These are phyloP conservation scores for Cercospora sp. DNA, from an alignment of 2,329 filamentous ascomycete species.

Conservation along the genomic window DNA sequence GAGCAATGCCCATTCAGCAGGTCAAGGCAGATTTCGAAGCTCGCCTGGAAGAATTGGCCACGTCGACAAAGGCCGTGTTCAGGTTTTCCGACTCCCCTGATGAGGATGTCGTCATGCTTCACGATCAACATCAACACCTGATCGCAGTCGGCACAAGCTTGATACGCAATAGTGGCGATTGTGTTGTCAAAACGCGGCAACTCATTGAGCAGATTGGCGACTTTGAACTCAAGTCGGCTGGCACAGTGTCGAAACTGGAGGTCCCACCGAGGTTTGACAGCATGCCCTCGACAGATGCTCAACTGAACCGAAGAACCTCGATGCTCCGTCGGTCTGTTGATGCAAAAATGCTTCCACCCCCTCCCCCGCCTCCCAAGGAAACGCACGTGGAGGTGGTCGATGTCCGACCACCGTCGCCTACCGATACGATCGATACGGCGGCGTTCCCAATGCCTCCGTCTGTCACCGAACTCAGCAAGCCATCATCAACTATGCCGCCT, in stretches of 20 bases:
- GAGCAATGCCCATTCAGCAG: conserved; percentile 65
- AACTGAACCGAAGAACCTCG: conserved; percentile 6
- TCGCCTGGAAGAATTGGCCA: conserved; percentile 76
- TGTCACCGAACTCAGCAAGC: conserved; percentile 11
- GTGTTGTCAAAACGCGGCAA: conserved; percentile 80
- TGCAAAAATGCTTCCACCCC: conserved; percentile 14
- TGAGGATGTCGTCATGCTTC: conserved; percentile 75
- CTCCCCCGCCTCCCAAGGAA: conserved; percentile 10
- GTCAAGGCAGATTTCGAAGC: conserved; percentile 76
- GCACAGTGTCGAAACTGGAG: conserved; percentile 8
- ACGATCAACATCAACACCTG: conserved; percentile 43
- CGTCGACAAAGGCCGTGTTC: conserved; percentile 78
- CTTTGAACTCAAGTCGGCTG: conserved; percentile 30
- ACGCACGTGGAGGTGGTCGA: neutral
- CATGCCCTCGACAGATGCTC: conserved; percentile 11
- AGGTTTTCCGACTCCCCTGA: conserved; percentile 66
- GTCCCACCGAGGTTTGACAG: conserved; percentile 19
- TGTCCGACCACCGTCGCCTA: conserved; percentile 9
- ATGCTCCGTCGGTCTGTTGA: conserved; percentile 25
- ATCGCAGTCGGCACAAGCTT: conserved; percentile 36
- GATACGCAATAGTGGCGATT: conserved; percentile 83
- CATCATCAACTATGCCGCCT: conserved; percentile 18
- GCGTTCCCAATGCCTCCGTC: conserved; percentile 15
- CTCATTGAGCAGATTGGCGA: conserved; percentile 74
- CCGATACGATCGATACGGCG: conserved; percentile 15